Base-by-base conservation (phyloP, 2,329 filamentous ascomycete species). In the Scorias spongiosa region DNA sequence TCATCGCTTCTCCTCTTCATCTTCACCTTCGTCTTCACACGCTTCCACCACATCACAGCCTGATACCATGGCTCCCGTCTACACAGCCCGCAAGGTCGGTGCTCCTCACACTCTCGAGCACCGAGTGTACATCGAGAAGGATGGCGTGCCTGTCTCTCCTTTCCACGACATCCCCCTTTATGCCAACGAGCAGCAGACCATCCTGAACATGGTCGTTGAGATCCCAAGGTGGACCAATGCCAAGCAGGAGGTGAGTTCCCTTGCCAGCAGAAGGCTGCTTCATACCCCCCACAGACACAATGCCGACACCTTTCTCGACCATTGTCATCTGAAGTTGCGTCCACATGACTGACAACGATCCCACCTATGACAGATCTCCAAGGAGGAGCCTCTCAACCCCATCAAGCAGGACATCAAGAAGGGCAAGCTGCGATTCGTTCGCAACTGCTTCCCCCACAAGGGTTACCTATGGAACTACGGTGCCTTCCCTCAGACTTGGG, bases 361-460 rank as follows among this genome's bases (percentile, higher is more conserved):
- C 32, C 20, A 26, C 32, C 12, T 43, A 32, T 36, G 30, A 53
- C 63, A 95, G 88, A 95, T 96, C 75, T 93, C 84, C 75, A 96
- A 96, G 76, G 88, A 96, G 64, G 91, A 98, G 70, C 76, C 84
- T 62, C 81, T 96, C 66, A 96, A 95, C 76, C 89, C 89, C 65
- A 94, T 95, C 75, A 95, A 95, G 81, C 91, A 98, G 75, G 91
- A 98, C 67, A 78, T 80, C 68, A 96, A 98, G 84, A 96, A 98
- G 78, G 91, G 89, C 78, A 96, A 95, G 79, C 87, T 96, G 61
- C 85, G 91, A 63, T 98, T 82, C 66, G 91, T 98, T 66, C 87
- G 91, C 72, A 98, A 98, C 82, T 98, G 91, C 81, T 98, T 98
- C 79, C 91, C 91, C 59, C 91, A 98, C 83, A 96, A 98, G 80